Evolutionary conservation across 2,329 filamentous ascomycete genomes (phyloP), one percentile per base, ranked within the genome.

Genomic region (Trichoderma guizhouense): DNA sequence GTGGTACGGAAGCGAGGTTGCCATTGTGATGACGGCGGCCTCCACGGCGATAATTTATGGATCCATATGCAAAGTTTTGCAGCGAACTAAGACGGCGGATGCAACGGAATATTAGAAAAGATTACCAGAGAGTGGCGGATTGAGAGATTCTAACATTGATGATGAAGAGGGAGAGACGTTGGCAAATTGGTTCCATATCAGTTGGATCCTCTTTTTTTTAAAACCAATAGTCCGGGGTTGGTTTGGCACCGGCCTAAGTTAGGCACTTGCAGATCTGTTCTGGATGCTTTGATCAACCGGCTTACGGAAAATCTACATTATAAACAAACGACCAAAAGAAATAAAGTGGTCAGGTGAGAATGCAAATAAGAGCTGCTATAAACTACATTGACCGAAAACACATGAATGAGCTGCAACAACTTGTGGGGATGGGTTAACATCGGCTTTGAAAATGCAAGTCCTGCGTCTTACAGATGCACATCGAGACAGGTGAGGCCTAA

Each of bases 1-100:
- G 71, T 91, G 85, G 77, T 92, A 93, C 0, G 88, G 82, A 5
- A 85, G 77, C 1, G 69, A 72, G 28, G 34, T 28, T 9, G 36
- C 66, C 66, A 61, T 61, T 11, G 21, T 68, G 7, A 30, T 47
- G 7, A 30, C 15, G 53, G 21, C 7, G 32, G 32, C 32, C 32
- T 57, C 12, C 15, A 26, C 1, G 32, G 24, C 21, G 4, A 9
- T 28, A 15, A 24, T 24, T 7, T 53, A 39, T 11, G 21, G 21
- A 39, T 39, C 47, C 64, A 67, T 67, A 15, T 11, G 7, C 5
- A 15, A 21, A 7, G 24, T 7, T 34, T 26, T 26, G 18, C 14
- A 8, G 14, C 5, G 28, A n/a, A 26, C 34, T 3, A n/a, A 32
- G 14, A 7, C 12, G 21, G n/a, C 47, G 47, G 47, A 51, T 51